Evolutionary conservation across 2,329 filamentous ascomycete species (phyloP), one percentile per base, ranked within the genome.

Genomic region (Xylaria polymorpha): DNA sequence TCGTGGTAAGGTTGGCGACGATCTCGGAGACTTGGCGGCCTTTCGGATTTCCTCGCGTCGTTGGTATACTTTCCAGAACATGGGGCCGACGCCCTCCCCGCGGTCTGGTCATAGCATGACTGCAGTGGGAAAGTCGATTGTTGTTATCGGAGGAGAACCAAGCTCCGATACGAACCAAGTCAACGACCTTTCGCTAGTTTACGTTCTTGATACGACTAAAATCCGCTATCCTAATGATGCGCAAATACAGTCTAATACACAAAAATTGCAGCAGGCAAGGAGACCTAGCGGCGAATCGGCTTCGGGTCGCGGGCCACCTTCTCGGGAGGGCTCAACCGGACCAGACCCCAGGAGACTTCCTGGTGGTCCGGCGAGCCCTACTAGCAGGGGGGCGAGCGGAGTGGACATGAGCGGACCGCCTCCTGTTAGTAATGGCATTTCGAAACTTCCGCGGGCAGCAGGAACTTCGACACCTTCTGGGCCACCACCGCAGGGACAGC

Each of bases 51-150:
- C 91, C 0, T 94, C 94, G 12, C 90, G 93, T 72, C 89, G 96
- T 68, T 99, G 96, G 96, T 99, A 98, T 80, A 99, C 96, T 43
- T 99, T 99, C 81, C 96, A 99, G 78, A 99, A 99, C 78, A 99
- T 99, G 96, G 96, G 96, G 0, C 94, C 94, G 3, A 97, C 94
- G 0, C 96, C 96, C 0, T 98, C 94, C 3, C 91, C 96, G 39
- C 88, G 96, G 69, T 98, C 95, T 18, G 96, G 96, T 1, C 96
- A 99, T 80, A 98, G 94, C 80, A 98, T 99, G 96, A 98, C 96
- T 1, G 91, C 94, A 1, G 93, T 95, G 71, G 94, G 93, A 37
- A 98, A 97, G 80, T 92, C 94, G 68, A 91, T 99, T 71, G 91
- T 98, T 57, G 93, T 98, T 48, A 85, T 98, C 39, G 97, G 93